Base-by-base conservation (phyloP, 495 filamentous ascomycete species). In the Xylaria telfairii region DNA sequence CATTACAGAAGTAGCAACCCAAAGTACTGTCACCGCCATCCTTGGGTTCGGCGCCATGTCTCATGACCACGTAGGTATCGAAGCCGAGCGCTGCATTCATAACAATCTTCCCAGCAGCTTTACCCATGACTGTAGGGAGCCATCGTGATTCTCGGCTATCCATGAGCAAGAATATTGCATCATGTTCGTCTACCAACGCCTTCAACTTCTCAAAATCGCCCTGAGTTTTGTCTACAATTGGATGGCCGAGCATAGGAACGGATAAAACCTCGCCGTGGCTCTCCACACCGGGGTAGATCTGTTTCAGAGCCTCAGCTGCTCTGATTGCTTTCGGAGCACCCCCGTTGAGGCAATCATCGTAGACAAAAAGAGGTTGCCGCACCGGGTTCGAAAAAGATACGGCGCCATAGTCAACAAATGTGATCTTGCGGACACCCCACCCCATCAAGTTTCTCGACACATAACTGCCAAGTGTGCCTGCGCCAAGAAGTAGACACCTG, bases 301-400 rank as follows among this genome's bases (percentile, higher is more conserved):
- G 89, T 61, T 87, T 87, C 57, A 99, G 80, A 39, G 92, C 90
- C 77, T 93, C 90, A 6, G 96, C 92, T 32, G 96, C 95, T 56
- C 91, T 88, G 46, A 84, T 77, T 1, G 96, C 95, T 81, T 99
- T 99, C 76, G 91, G 88, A 37, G 88, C 92, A 4, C 94, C 94
- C 15, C 96, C 96, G 30, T 91, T 84, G 47, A 96, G 83, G 77
- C 96, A 98, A 78, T 99, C 96, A 53, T 91, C 85, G 75, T 96
- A 97, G 59, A 90, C 88, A 79, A 95, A 99, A 17, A 99, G 84
- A 1, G 96, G 95, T 77, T 99, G 96, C 56, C 96, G 89, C 51
- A 98, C 96, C 1, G 96, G 96, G 74, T 99, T 99, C n/a, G 95
- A 98, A 77, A 95, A 98, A 32, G 93, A 97, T 51, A 99, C 93